Evolutionary conservation across 1,139 yeast species (phyloP).

Genomic region (Chernovozyma aurita): DNA sequence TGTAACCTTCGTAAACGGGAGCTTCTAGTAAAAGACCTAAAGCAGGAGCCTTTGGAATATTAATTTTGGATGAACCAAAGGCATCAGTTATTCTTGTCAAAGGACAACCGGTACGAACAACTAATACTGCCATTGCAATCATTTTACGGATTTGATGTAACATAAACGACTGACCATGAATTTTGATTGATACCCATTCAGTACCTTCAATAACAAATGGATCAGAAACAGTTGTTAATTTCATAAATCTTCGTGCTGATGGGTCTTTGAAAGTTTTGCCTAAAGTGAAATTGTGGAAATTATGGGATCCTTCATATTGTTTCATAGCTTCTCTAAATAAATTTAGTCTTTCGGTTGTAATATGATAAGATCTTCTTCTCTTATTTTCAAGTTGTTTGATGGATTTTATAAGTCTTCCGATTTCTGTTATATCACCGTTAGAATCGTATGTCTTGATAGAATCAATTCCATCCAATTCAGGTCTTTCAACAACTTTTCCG

Average conservation of each 20-base stretch:
- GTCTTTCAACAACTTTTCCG: conserved; percentile 1
- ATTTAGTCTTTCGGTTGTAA: conserved; percentile 56
- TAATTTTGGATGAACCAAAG: conserved; percentile 67
- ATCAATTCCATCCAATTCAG: conserved; percentile 20
- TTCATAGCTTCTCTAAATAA: conserved; percentile 65
- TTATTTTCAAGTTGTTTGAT: conserved; percentile 65
- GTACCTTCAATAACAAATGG: conserved; percentile 92
- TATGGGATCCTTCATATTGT: conserved; percentile 81
- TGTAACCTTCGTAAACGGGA: conserved; percentile 88
- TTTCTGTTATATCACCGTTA: conserved; percentile 34
- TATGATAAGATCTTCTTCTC: conserved; percentile 66
- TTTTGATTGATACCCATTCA: conserved; percentile 94
- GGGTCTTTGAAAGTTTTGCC: conserved; percentile 88
- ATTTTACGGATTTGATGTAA: conserved; percentile 95
- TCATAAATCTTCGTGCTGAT: conserved; percentile 80
- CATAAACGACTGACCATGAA: conserved; percentile 98
- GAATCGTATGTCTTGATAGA: conserved; percentile 22
- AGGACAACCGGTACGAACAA: conserved; percentile 85
- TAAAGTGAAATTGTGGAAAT: conserved; percentile 91
- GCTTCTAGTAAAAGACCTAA: conserved; percentile 84
- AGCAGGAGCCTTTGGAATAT: conserved; percentile 97
- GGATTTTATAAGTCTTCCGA: conserved; percentile 46
- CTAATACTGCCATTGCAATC: conserved; percentile 92
- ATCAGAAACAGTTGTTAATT: conserved; percentile 71
- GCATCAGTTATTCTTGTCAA: conserved; percentile 70